phyloP scores from a whole-genome alignment of 371 early-diverging fungal genomes.

The Vittaforma corneae region DNA sequence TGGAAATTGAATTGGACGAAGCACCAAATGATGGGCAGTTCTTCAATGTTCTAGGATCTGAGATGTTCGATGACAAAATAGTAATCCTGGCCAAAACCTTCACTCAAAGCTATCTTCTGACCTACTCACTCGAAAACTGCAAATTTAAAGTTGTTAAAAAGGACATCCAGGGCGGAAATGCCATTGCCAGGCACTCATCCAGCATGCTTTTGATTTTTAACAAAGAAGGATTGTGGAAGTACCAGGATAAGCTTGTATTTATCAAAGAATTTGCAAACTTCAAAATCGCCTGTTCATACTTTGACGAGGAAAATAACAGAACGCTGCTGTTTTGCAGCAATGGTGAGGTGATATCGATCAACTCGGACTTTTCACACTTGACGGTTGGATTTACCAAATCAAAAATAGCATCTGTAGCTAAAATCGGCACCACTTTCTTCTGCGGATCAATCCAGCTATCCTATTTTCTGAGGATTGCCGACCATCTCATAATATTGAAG shows the following conservation, averaged over 20 bases:
- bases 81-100: neutral
- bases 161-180: neutral
- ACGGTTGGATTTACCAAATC: neutral
- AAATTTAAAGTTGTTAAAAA: neutral
- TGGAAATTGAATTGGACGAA: neutral
- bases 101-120: neutral
- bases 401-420: neutral
- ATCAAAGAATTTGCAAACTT: neutral
- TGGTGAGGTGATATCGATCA: slow-evolving; percentile 3
- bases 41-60: neutral
- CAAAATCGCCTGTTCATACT: neutral
- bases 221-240: neutral
- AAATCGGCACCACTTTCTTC: neutral
- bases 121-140: neutral
- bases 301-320: neutral
- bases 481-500: neutral
- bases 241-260: neutral
- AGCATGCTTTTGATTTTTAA: neutral
- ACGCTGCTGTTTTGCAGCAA: neutral
- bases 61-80: neutral
- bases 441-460: neutral
- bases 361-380: neutral
- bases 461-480: neutral
- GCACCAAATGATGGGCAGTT: neutral
- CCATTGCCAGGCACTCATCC: neutral